Percentiles rank a stretch among this genome's conserved stretches.
These are phyloP conservation scores for Aurantiochytrium sp. DNA, from an alignment of 108 stramenopile genomes.

Conservation along the genomic window DNA sequence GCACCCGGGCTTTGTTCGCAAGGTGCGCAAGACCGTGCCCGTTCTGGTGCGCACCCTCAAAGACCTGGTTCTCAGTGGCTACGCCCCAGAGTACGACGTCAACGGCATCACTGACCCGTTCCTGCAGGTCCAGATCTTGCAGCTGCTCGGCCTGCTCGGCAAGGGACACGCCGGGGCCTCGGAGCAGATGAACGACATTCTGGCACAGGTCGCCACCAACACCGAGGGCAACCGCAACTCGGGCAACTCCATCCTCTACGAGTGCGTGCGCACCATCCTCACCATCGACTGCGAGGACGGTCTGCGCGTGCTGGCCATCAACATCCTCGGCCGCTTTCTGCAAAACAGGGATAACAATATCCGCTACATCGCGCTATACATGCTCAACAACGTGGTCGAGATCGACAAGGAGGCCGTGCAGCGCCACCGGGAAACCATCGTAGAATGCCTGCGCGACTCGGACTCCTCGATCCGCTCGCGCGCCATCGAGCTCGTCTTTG, in stretches of 20 bases:
- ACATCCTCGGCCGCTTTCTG: conserved; percentile 95
- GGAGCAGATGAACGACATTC: conserved; percentile 78
- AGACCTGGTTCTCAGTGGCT: conserved; percentile 82
- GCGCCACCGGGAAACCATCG: conserved; percentile 66
- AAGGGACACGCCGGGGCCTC: conserved; percentile 51
- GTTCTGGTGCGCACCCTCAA: conserved; percentile 81
- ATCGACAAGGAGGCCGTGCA: conserved; percentile 11
- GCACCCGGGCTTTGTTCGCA: not conserved
- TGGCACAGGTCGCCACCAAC: conserved; percentile 97
- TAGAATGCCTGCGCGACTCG: conserved; percentile 97
- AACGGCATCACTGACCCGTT: conserved; percentile 75
- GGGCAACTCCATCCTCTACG: conserved; percentile 97
- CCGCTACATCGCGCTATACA: conserved; percentile 96
- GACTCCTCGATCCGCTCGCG: conserved; percentile 94
- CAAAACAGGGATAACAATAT: conserved; percentile 99
- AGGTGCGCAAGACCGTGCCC: conserved; percentile 68
- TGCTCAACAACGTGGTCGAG: conserved; percentile 63
- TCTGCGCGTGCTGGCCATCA: conserved; percentile 90
- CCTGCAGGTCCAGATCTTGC: conserved; percentile 62
- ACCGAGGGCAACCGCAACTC: conserved; percentile 96
- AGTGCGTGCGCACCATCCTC: conserved; percentile 98
- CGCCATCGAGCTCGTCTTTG: conserved; percentile 94
- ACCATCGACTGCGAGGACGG: conserved; percentile 75
- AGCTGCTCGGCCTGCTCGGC: conserved; percentile 79
- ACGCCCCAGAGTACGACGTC: conserved; percentile 90